Conservation (phyloP, 2,329 filamentous ascomycete species). For the Diaporthe citri region DNA sequence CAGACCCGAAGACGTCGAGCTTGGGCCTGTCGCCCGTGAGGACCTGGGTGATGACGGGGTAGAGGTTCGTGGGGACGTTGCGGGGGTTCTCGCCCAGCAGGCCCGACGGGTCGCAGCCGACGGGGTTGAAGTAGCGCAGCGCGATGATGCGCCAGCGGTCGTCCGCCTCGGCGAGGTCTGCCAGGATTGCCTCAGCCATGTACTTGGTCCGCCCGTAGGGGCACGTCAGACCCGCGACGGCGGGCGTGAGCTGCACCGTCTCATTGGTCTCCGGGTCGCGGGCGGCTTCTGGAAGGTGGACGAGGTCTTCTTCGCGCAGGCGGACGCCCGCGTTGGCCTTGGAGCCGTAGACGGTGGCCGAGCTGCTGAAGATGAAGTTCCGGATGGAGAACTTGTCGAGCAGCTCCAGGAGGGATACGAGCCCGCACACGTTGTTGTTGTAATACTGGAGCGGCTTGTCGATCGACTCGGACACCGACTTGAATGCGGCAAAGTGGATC, state of each 20-base stretch:
- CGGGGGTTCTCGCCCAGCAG: conserved; percentile 74
- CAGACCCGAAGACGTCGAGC: conserved; percentile 72
- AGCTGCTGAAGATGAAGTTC: conserved; percentile 76
- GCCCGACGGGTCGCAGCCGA: conserved; percentile 74
- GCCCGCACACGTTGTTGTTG: conserved; percentile 74
- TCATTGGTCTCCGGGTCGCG: conserved; percentile 54
- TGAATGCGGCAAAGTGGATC: conserved; percentile 79
- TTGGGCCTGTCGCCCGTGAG: conserved; percentile 65
- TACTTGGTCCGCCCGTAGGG: conserved; percentile 77
- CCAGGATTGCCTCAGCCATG: conserved; percentile 75
- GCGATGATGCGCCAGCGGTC: conserved; percentile 73
- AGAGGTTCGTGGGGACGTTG: conserved; percentile 72
- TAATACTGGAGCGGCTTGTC: conserved; percentile 73
- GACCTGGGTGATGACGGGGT: conserved; percentile 73
- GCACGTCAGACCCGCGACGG: conserved; percentile 68
- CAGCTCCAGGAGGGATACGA: conserved; percentile 69
- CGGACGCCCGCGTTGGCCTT: conserved; percentile 63
- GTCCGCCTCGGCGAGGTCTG: conserved; percentile 71
- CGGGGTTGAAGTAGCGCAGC: conserved; percentile 76
- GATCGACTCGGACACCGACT: conserved; percentile 75
- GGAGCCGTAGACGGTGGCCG: conserved; percentile 75
- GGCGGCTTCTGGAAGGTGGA: conserved; percentile 61
- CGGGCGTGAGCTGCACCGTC: conserved; percentile 48
- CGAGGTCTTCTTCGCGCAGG: conserved; percentile 67
- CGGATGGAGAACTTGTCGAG: conserved; percentile 72